A percentile compares a stretch with the other conserved stretches of the same genome.
Conservation (phyloP, 306 rosid genomes). For the Cicer cuneatum region DNA sequence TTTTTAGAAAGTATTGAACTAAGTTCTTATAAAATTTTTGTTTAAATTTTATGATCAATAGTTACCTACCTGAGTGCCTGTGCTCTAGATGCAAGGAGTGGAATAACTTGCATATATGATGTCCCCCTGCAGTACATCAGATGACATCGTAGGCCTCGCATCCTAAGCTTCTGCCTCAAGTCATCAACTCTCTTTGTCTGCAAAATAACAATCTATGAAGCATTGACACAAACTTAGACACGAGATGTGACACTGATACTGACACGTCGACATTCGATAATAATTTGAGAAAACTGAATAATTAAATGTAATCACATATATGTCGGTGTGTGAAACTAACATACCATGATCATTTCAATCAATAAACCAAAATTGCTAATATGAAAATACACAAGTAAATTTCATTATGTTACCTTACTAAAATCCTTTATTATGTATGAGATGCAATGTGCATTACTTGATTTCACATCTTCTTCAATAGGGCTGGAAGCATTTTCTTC, state of each 20-base stretch:
- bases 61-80: constrained; percentile 56
- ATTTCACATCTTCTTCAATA: constrained; percentile 42
- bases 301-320: too few species aligned
- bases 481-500: constrained; percentile 24
- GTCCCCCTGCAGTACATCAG: constrained; percentile 48
- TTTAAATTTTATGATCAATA: background rate
- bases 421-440: constrained; percentile 45
- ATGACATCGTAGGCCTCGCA: constrained; percentile 52
- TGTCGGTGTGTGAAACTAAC: too few species aligned
- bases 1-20: background rate
- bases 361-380: background rate
- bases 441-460: constrained; percentile 49
- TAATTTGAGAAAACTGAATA: too few species aligned
- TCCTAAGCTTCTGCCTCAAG: constrained; percentile 50
- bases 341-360: constrained; percentile 12
- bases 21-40: background rate
- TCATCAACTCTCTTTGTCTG: constrained; percentile 51
- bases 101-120: constrained; percentile 46
- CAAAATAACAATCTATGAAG: constrained; percentile 1
- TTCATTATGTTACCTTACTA: constrained; percentile 39
- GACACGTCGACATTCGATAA: too few species aligned
- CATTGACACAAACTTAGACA: too few species aligned
- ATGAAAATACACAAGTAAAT: constrained; percentile 3
- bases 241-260: too few species aligned
- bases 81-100: constrained; percentile 53